A percentile compares a stretch with the other conserved stretches of the same genome.
Conservation (phyloP, 2,329 filamentous ascomycete species). For the Coniochaeta sp. region DNA sequence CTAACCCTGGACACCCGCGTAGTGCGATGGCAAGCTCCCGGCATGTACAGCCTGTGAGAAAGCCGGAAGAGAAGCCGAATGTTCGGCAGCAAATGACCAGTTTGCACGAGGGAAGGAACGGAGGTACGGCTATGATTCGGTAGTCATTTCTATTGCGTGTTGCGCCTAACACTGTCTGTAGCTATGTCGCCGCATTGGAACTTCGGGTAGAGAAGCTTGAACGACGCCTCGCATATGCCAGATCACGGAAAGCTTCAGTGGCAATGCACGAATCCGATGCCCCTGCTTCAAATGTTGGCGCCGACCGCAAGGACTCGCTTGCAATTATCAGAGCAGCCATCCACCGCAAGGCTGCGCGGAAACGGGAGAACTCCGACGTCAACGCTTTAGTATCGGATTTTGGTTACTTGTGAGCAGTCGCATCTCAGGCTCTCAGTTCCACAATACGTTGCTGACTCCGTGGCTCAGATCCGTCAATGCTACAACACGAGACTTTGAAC, state of each 20-base stretch:
- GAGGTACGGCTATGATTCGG: slow-evolving; percentile 43
- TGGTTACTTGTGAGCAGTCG: slow-evolving; percentile 62
- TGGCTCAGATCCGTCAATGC: slow-evolving; percentile 78
- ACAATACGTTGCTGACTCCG: not conserved
- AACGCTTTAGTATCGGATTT: slow-evolving; percentile 92
- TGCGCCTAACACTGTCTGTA: slow-evolving; percentile 19
- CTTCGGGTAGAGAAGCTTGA: slow-evolving; percentile 84
- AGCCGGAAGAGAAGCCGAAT: slow-evolving; percentile 77
- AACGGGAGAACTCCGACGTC: slow-evolving; percentile 74
- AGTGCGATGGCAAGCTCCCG: slow-evolving; percentile 92
- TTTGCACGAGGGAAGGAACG: slow-evolving; percentile 93
- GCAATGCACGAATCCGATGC: slow-evolving; percentile 55
- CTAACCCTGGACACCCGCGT: not conserved
- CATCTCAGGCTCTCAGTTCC: slow-evolving; percentile 27
- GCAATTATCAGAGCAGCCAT: slow-evolving; percentile 56
- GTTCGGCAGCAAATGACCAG: slow-evolving; percentile 90
- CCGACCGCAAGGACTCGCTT: slow-evolving; percentile 56
- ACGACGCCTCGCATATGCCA: slow-evolving; percentile 63
- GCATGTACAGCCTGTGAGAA: slow-evolving; percentile 94
- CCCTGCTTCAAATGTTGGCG: slow-evolving; percentile 25
- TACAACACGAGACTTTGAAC: slow-evolving; percentile 88
- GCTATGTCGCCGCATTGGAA: slow-evolving; percentile 93
- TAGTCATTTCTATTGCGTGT: not conserved
- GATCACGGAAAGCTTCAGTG: slow-evolving; percentile 64
- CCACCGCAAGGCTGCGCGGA: slow-evolving; percentile 56